Percentiles rank a stretch among this genome's conserved stretches.
phyloP scores from a whole-genome alignment of 2,329 filamentous ascomycete species.

The Pyrenochaeta sp. region DNA sequence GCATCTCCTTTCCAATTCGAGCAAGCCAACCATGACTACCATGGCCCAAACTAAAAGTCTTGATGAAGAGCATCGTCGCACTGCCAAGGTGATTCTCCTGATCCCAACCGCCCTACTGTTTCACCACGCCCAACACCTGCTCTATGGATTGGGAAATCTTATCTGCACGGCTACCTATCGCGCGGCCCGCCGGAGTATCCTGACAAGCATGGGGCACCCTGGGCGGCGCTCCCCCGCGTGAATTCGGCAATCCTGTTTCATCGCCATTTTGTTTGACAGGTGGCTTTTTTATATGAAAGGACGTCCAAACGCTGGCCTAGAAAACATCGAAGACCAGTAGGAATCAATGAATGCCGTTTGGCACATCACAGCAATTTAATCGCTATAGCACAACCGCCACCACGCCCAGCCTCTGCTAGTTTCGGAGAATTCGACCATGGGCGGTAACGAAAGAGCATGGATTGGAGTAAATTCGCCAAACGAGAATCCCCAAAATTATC shows the following conservation, averaged over 20 bases:
- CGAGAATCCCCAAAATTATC: no score
- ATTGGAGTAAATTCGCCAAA: not conserved
- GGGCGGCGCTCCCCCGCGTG: conserved; percentile 13
- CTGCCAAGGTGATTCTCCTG: conserved; percentile 14
- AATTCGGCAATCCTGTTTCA: conserved; percentile 10
- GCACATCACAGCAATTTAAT: not conserved
- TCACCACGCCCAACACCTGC: conserved; percentile 18
- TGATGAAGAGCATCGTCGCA: conserved; percentile 24
- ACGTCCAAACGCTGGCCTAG: not conserved
- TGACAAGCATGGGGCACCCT: conserved; percentile 20
- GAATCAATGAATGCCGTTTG: not conserved
- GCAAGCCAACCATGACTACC: conserved; percentile 16
- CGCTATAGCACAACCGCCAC: not conserved
- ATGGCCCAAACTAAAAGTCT: conserved; percentile 14
- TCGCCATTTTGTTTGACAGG: conserved; percentile 4
- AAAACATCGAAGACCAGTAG: not conserved
- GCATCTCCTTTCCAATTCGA: conserved; percentile 9
- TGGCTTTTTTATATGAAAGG: conserved; percentile 2
- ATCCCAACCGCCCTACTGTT: conserved; percentile 26
- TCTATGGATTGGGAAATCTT: conserved; percentile 27
- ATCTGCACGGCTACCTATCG: conserved; percentile 20
- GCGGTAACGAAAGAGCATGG: not conserved
- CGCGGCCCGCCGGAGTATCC: conserved; percentile 16
- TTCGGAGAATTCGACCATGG: not conserved
- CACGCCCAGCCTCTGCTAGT: not conserved